A percentile compares a stretch with the other conserved stretches of the same genome.
Conservation (phyloP, 495 filamentous ascomycete species). For the Opeltia flavorubescens region DNA sequence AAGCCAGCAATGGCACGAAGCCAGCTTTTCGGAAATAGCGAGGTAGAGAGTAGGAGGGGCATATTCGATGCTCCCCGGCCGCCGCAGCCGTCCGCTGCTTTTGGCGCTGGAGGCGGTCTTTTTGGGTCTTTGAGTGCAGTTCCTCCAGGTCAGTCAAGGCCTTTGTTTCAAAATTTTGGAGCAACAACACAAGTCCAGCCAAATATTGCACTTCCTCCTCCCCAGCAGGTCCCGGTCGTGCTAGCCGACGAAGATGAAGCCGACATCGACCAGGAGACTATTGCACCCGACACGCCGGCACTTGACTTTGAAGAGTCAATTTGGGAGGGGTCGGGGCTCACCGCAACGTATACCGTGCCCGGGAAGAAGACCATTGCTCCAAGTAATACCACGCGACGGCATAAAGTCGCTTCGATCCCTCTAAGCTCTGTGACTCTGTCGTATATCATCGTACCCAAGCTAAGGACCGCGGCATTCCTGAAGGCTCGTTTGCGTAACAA, state of each 20-base stretch:
- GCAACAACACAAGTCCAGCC: neutral
- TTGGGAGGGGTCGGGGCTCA: slow-evolving; percentile 36
- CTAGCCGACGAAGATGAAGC: slow-evolving; percentile 6
- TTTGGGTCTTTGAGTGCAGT: neutral
- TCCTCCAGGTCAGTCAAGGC: neutral
- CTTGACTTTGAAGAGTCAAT: slow-evolving; percentile 21
- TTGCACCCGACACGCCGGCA: slow-evolving; percentile 5
- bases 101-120: slow-evolving; percentile 1
- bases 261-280: slow-evolving; percentile 4
- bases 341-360: slow-evolving; percentile 48
- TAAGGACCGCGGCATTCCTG: slow-evolving; percentile 51
- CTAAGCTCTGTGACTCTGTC: slow-evolving; percentile 24
- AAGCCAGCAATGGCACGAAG: neutral
- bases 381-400: slow-evolving; percentile 24
- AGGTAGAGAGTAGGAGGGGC: neutral
- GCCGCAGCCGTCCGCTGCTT: slow-evolving; percentile 5
- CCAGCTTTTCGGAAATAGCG: neutral
- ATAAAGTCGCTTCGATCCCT: slow-evolving; percentile 29
- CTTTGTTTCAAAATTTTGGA: neutral
- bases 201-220: neutral
- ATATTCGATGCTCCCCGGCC: neutral
- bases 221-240: neutral
- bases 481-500: slow-evolving; percentile 48
- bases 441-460: slow-evolving; percentile 50
- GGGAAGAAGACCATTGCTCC: slow-evolving; percentile 34